Evolutionary conservation across 2,329 filamentous ascomycete genomes (phyloP), one percentile per base, ranked within the genome.

Genomic region (Aspergillus melleus): DNA sequence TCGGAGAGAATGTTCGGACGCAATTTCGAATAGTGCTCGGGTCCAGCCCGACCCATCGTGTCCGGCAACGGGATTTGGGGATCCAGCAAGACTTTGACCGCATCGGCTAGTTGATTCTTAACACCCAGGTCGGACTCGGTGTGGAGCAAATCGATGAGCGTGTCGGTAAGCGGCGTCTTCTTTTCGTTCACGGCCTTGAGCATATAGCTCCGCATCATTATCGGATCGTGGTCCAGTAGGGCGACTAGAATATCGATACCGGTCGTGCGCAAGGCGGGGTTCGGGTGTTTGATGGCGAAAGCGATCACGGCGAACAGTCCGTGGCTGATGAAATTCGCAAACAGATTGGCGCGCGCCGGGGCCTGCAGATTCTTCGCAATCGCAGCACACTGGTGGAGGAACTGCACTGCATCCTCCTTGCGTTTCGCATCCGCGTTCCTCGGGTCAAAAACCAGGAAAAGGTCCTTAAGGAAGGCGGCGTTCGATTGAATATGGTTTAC

Each of bases 291-390:
- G 54, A 99, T 84, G 14, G 95, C 93, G 76, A 92, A 98, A 61
- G 93, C 92, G 65, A 99, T 94, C 59, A 98, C 93, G 32, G 88
- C 86, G 60, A 98, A 87, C 8, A 99, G 85, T 10, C 95, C 95
- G 69, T 96, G 89, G 52, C 85, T 85, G 64, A 98, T 88, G 73
- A 98, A 96, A 73, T 96, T 96, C 71, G 90, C 89, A 77, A 96
- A 97, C 16, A 99, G 81, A 22, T 87, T 88, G 63, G 91, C 89
- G 61, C 95, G 86, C 8, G 88, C 88, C 26, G 89, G 90, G 2
- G 90, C 90, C 73, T 98, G 95, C 19, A 99, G 83, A 70, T 92
- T 97, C 80, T 99, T 99, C 1, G 92, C 92, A 68, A 98, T 95
- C 3, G 88, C 86, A 66, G 92, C 96, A 77, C 94, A 98, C 75